These are phyloP conservation scores for Apiospora koreana DNA, from an alignment of 2,329 filamentous ascomycete genomes.

Conservation along the genomic window DNA sequence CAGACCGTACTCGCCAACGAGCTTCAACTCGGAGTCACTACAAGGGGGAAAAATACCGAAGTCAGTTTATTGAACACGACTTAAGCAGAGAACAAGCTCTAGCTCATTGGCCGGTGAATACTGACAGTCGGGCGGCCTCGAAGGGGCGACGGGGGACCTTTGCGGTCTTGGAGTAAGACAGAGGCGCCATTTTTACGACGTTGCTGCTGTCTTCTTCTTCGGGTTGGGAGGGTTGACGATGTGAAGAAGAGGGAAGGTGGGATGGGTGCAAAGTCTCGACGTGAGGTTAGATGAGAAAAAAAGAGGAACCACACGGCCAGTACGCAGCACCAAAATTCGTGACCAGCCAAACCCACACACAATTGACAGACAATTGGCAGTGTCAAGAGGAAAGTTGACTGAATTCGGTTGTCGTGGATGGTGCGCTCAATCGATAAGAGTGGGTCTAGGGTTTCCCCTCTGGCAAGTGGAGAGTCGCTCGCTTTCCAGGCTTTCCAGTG, in stretches of 20 bases:
- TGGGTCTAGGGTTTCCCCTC: slow-evolving; percentile 12
- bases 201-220: slow-evolving; percentile 36
- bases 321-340: background rate
- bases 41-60: slow-evolving; percentile 33
- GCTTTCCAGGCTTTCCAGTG: background rate
- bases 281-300: slow-evolving; percentile 9
- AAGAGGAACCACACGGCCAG: slow-evolving; percentile 6
- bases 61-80: slow-evolving; percentile 81
- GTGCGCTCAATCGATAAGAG: background rate
- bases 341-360: slow-evolving; percentile 4
- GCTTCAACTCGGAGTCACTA: slow-evolving; percentile 99
- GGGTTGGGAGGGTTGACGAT: slow-evolving; percentile 31
- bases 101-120: slow-evolving; percentile 94
- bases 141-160: slow-evolving; percentile 98
- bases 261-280: slow-evolving; percentile 6
- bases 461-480: slow-evolving; percentile 2
- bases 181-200: slow-evolving; percentile 45
- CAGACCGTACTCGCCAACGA: slow-evolving; percentile 99
- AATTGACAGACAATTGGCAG: background rate
- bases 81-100: slow-evolving; percentile 94
- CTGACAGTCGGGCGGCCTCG: slow-evolving; percentile 99
- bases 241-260: slow-evolving; percentile 15
- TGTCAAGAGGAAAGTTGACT: background rate
- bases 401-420: slow-evolving; percentile 6
- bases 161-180: slow-evolving; percentile 98